Conservation (phyloP, 768 basidiomycete genomes). For the Leccinum broughii region DNA sequence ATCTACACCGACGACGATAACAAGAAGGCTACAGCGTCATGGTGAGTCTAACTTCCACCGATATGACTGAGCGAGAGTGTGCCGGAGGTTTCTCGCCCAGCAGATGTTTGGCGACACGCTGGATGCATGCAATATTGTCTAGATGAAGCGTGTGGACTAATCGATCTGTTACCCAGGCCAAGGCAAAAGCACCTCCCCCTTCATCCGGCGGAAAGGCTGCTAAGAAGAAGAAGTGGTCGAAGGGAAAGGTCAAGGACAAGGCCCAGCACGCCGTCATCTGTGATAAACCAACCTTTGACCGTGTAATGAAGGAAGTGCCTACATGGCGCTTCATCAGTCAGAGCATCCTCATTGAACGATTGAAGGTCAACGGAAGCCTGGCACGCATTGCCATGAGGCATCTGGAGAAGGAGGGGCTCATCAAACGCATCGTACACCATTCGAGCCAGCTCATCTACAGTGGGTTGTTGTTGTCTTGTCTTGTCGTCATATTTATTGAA, state of each 20-base stretch:
- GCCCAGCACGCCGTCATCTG: conserved; percentile 94
- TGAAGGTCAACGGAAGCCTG: conserved; percentile 95
- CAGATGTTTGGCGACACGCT: conserved; percentile 13
- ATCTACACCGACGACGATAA: conserved; percentile 29
- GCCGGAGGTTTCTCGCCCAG: background rate
- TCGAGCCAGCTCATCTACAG: conserved; percentile 94
- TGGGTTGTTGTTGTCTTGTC: conserved; percentile 42
- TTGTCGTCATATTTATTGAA: conserved; percentile 2
- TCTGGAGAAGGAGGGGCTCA: conserved; percentile 90
- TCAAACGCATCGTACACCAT: conserved; percentile 97
- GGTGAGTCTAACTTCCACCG: conserved; percentile 25
- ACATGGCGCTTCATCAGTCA: conserved; percentile 99
- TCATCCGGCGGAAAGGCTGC: conserved; percentile 81
- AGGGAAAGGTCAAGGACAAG: conserved; percentile 99
- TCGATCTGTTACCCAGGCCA: conserved; percentile 53
- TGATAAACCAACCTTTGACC: conserved; percentile 91
- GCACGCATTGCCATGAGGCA: conserved; percentile 90
- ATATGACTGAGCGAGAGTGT: background rate
- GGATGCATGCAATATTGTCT: conserved; percentile 23
- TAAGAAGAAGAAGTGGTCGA: conserved; percentile 99
- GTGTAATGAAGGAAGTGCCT: conserved; percentile 97
- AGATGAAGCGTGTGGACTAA: conserved; percentile 18
- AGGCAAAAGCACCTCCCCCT: conserved; percentile 68
- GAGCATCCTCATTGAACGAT: conserved; percentile 96
- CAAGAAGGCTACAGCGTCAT: conserved; percentile 28